Evolutionary conservation across 2,329 filamentous ascomycete species (phyloP).

Genomic region (Aspergillus costaricaensis): DNA sequence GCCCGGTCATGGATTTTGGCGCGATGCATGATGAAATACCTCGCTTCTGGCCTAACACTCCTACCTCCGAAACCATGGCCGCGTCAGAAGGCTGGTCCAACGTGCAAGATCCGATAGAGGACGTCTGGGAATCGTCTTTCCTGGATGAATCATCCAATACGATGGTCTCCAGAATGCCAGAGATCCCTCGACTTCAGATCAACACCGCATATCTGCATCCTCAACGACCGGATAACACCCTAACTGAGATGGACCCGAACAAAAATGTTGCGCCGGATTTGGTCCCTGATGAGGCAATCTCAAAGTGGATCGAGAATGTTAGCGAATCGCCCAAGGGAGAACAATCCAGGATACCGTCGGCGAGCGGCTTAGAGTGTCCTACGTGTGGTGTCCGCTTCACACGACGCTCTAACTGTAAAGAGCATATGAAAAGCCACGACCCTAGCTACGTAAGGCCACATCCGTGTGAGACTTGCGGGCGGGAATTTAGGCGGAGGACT

Average conservation of each 20-base stretch:
- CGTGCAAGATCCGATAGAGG: slow-evolving; percentile 18
- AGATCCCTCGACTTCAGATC: slow-evolving; percentile 7
- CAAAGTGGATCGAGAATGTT: slow-evolving; percentile 14
- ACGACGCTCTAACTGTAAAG: slow-evolving; percentile 81
- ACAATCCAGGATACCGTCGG: slow-evolving; percentile 27
- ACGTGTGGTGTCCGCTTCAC: slow-evolving; percentile 79
- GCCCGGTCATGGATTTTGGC: slow-evolving; percentile 21
- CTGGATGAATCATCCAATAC: slow-evolving; percentile 7
- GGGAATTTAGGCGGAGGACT: slow-evolving; percentile 79
- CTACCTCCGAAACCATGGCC: slow-evolving; percentile 25
- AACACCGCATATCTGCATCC: neutral
- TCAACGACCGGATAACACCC: neutral
- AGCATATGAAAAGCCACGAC: slow-evolving; percentile 83
- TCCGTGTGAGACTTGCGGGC: slow-evolving; percentile 69
- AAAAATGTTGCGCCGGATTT: slow-evolving; percentile 4
- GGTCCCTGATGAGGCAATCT: slow-evolving; percentile 12
- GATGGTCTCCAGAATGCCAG: slow-evolving; percentile 1
- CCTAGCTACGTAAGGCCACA: slow-evolving; percentile 71
- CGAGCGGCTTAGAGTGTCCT: slow-evolving; percentile 72
- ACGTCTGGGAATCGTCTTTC: slow-evolving; percentile 21
- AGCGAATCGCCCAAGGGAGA: slow-evolving; percentile 2
- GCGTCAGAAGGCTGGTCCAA: slow-evolving; percentile 16
- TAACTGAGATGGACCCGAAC: slow-evolving; percentile 4
- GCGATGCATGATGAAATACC: slow-evolving; percentile 18
- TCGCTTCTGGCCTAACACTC: slow-evolving; percentile 29